Base-by-base conservation (phyloP, 2,329 filamentous ascomycete species). In the Aureobasidium melanogenum region DNA sequence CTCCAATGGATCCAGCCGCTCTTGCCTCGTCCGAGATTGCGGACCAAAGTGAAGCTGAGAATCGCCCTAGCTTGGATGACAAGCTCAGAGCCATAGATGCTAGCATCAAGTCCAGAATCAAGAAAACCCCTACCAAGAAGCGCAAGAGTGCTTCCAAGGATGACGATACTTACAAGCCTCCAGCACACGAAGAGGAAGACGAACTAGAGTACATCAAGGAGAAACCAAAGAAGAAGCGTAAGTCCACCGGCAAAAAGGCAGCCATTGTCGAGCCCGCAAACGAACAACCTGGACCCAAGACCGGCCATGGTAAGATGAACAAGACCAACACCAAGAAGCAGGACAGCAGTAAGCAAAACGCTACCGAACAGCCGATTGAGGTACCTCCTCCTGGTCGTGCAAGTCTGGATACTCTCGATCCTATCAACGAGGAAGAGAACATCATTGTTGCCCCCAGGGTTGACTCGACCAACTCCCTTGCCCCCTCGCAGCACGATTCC, bases 71-170 rank as follows among this genome's bases (percentile, higher is more conserved):
- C 15, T 65, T 69, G 10, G 68, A 74, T 41, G 66, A 65, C 44
- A 73, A 73, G 43, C 60, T 68, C 30, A 69, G 67, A 26, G 64
- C 67, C 24, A 64, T 69, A 3, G 66, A 69, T 28, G 65, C 61
- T 30, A 61, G 66, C 39, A 67, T 66, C 44, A 69, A 69, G 30
- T 44, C 54, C 10, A 58, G 39, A 9, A n/a, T 5, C 36, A 48
- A 47, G 17, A 62, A 59, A 38, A 62, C 32, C 5, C 50, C 60
- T 60, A 39, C 59, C 55, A 76, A 75, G 65, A 77, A 76, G 68
- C 71, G 74, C 63, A 77, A 76, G 67, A 67, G 66, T 34, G 65
- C 63, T 28, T 60, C 64, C 41, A 67, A 69, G 32, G 70, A 71
- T 8, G 69, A 73, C 51, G 52, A 56, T 22, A 65, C 66, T 26